Evolutionary conservation across 192 early-diverging fungal genomes (phyloP).

Genomic region (Pilaira anomala): DNA sequence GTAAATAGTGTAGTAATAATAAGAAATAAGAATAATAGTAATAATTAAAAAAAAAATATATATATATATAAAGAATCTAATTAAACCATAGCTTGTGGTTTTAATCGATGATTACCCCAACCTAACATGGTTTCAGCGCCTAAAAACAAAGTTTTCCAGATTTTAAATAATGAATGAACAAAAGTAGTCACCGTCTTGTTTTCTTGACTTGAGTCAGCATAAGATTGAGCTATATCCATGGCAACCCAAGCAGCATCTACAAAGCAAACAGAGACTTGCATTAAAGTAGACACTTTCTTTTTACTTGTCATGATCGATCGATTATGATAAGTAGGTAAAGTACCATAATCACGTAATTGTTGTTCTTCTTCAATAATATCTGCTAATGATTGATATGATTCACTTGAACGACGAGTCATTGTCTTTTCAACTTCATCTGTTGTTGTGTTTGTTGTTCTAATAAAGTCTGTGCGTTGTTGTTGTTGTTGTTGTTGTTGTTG

Average conservation of each 20-base stretch:
- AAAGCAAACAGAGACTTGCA: background rate
- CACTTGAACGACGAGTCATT: background rate
- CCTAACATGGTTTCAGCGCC: constrained; percentile 6
- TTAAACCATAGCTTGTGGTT: background rate
- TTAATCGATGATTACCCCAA: background rate
- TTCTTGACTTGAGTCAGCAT: background rate
- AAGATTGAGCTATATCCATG: constrained; percentile 3
- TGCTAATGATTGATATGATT: constrained; percentile 12
- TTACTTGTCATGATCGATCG: too few species aligned
- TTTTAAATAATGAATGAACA: constrained; percentile 10
- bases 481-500: background rate
- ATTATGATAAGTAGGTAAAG: background rate
- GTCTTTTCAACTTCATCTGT: constrained; percentile 7
- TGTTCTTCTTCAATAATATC: constrained; percentile 1
- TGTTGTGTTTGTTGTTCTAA: background rate
- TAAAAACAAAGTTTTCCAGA: constrained; percentile 19
- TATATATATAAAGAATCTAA: too few species aligned
- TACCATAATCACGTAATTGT: background rate
- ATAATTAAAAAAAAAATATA: background rate
- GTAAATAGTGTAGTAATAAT: too few species aligned
- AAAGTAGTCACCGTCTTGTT: background rate
- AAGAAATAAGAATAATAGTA: background rate
- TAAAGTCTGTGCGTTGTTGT: too few species aligned
- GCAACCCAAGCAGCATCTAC: constrained; percentile 5
- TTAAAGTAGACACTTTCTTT: background rate